Conservation (phyloP, 768 basidiomycete genomes). For the Boletellus emodensis region DNA sequence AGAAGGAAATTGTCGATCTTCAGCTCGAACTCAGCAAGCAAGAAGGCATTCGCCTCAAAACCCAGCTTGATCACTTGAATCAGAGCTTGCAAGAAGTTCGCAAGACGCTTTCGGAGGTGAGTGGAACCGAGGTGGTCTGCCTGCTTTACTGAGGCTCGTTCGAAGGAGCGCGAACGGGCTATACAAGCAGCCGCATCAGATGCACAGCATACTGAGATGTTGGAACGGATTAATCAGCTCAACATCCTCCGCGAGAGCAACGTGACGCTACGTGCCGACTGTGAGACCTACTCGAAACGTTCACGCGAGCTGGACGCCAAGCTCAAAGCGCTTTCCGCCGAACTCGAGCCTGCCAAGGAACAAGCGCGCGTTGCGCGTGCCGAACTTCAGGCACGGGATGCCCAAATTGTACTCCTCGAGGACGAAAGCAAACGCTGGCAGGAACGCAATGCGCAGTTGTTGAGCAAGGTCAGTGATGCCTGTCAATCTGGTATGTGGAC, state of each 20-base stretch:
- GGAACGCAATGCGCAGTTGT: constrained; percentile 73
- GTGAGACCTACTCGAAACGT: constrained; percentile 65
- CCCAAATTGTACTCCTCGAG: constrained; percentile 66
- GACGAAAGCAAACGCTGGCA: constrained; percentile 81
- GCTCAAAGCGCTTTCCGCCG: constrained; percentile 50
- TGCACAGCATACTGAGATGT: constrained; percentile 76
- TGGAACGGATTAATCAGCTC: constrained; percentile 83
- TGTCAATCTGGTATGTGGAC: background rate
- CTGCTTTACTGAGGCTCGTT: constrained; percentile 1
- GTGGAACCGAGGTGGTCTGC: constrained; percentile 2
- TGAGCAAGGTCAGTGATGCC: constrained; percentile 61
- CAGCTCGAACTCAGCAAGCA: constrained; percentile 78
- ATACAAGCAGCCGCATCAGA: constrained; percentile 67
- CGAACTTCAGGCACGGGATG: constrained; percentile 67
- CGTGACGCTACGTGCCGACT: constrained; percentile 74
- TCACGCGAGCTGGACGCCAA: constrained; percentile 63
- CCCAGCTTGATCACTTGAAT: constrained; percentile 70
- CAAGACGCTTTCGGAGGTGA: constrained; percentile 65
- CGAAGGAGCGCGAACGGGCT: constrained; percentile 77
- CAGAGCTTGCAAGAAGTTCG: constrained; percentile 70
- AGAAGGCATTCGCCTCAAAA: constrained; percentile 69
- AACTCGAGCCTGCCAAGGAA: constrained; percentile 75
- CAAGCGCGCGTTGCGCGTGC: constrained; percentile 62
- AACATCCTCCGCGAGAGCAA: constrained; percentile 88
- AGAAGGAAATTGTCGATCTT: constrained; percentile 89